Evolutionary conservation across 345 rosid species (phyloP).

Genomic region (Euphorbia lathyris): DNA sequence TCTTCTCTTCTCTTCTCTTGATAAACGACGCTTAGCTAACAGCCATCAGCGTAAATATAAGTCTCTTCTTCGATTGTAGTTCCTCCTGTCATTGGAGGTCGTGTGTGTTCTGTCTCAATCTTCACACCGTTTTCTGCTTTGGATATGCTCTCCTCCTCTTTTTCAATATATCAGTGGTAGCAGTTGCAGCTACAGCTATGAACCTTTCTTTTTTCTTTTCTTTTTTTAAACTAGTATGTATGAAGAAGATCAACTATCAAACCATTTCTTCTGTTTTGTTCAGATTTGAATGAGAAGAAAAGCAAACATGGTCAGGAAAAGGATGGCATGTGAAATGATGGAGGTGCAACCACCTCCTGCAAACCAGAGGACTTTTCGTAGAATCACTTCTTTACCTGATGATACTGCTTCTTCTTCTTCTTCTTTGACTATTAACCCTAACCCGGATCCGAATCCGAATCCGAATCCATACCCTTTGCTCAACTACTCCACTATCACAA

Average conservation of each 20-base stretch:
- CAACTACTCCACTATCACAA: constrained; percentile 61
- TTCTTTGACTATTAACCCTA: constrained; percentile 9
- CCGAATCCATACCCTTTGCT: constrained; percentile 24
- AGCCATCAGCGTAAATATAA: constrained; percentile 37
- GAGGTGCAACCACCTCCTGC: constrained; percentile 20
- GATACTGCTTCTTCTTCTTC: background rate
- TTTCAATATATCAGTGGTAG: background rate
- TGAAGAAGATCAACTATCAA: constrained; percentile 13
- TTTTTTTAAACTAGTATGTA: background rate
- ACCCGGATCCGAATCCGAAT: constrained; percentile 22
- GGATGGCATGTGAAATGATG: constrained; percentile 84
- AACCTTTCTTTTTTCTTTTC: too few relatives aligned
- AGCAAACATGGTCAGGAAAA: constrained; percentile 59
- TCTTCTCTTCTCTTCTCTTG: too few relatives aligned
- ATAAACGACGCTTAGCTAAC: constrained; percentile 47
- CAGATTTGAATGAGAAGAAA: background rate
- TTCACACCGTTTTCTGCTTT: constrained; percentile 43
- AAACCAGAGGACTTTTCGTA: constrained; percentile 13
- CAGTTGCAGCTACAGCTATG: too few relatives aligned
- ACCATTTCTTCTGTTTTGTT: too few relatives aligned
- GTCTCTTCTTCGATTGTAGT: constrained; percentile 9
- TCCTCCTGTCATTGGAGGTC: constrained; percentile 28
- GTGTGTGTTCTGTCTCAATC: constrained; percentile 44
- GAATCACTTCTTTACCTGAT: background rate
- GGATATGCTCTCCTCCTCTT: constrained; percentile 25